Evolutionary conservation across 345 rosid species (phyloP), one percentile per base, ranked within the genome.

Genomic region (Rhizophora mangle): DNA sequence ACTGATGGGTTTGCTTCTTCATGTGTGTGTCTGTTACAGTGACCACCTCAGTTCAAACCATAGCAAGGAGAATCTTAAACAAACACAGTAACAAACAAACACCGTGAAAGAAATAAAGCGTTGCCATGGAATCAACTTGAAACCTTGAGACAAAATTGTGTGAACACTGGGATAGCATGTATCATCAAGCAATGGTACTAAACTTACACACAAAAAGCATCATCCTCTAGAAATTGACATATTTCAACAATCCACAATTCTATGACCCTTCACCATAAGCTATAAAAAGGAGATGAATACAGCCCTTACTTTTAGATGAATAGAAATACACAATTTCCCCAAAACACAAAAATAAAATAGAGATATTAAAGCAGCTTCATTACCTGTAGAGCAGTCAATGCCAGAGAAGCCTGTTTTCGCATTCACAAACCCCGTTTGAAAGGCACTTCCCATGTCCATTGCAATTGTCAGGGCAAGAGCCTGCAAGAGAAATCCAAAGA

Each of bases 371-470:
- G 11, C 29, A 43, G 26, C 24, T 24, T 58, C 32, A 70, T 69
- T 78, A 96, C 99, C 99, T 9, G 99, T 96, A 53, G 98, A 89
- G 76, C 99, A 95, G 82, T 95, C 99, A 1, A 88, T 72, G 71
- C 99, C 99, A 15, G 99, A 85, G 78, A 76, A 91, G 64, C 98
- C 91, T n/a, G 55, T 84, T 85, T 57, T 80, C 80, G 65, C 99
- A 95, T 74, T 70, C 76, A 77, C 99, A 95, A 26, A 81, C 77
- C 65, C 98, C 99, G 54, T 78, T 84, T 54, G 82, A 64, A 49
- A 87, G 88, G 83, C 99, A 95, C 81, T 83, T 85, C 60, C 99
- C 99, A 65, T 37, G 88, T 20, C 91, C 87, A 56, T 68, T 87
- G 79, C 99, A 95, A 72, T 89, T 85, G 57, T 78, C 83, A 32